Evolutionary conservation across 1,139 yeast species (phyloP).

Genomic region (Blastobotrys proliferans): DNA sequence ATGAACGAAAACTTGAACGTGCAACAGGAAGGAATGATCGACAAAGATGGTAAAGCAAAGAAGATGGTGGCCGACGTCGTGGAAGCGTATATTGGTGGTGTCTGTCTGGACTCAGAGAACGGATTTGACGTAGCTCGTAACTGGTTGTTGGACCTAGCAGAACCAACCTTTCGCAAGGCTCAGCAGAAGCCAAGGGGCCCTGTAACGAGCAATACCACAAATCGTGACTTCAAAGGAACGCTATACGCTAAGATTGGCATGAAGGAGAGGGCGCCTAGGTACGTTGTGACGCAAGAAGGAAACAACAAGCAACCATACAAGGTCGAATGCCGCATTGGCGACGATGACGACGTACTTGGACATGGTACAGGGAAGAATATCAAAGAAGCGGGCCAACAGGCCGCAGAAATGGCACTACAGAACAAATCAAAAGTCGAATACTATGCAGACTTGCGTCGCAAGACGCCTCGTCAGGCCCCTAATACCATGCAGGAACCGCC

Average conservation of each 20-base stretch:
- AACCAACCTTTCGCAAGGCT: constrained; percentile 38
- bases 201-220: constrained; percentile 33
- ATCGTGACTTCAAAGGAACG: constrained; percentile 49
- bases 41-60: constrained; percentile 22
- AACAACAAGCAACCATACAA: constrained; percentile 44
- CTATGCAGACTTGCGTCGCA: constrained; percentile 55
- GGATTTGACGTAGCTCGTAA: constrained; percentile 44
- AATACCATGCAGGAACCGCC: too few species aligned
- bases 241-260: constrained; percentile 77
- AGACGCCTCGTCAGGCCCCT: too few species aligned
- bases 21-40: constrained; percentile 34
- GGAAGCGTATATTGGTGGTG: constrained; percentile 89
- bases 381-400: constrained; percentile 64
- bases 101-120: constrained; percentile 53
- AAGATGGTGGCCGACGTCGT: constrained; percentile 73
- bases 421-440: constrained; percentile 60
- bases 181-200: too few species aligned
- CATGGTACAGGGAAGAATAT: constrained; percentile 54
- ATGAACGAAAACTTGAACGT: constrained; percentile 40
- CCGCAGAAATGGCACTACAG: constrained; percentile 65
- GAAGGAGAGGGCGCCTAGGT: constrained; percentile 63
- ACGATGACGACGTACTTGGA: constrained; percentile 48
- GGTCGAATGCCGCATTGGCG: constrained; percentile 65
- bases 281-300: constrained; percentile 54
- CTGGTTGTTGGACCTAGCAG: constrained; percentile 59